Evolutionary conservation across 2,329 filamentous ascomycete genomes (phyloP), one percentile per base, ranked within the genome.

Genomic region (Xylariaceae sp.): DNA sequence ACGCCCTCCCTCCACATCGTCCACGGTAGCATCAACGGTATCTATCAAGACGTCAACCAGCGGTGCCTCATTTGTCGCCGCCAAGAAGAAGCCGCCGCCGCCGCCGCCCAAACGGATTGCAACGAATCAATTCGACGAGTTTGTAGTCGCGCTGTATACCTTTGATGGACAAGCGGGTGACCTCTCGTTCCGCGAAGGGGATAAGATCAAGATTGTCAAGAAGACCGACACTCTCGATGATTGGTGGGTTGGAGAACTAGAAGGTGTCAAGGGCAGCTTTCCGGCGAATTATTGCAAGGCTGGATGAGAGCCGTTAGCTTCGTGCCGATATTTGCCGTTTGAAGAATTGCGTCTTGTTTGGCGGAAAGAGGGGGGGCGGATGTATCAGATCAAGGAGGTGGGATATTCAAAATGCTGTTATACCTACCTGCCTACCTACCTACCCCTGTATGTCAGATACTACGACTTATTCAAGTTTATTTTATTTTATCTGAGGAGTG

Each of bases 241-340:
- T 71, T 95, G 90, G 90, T 95, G 90, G 90, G 83, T 90, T 62
- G 90, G 90, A 10, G 89, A 94, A 73, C 64, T 92, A 11, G 78
- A 78, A 47, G 90, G 90, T 0, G 72, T 78, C 30, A 82, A 80
- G 69, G 90, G 90, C 2, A 86, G 79, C 65, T 95, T 95, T 71
- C 90, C 90, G 0, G 90, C 90, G 5, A 95, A 95, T 73, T 95
- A 95, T 74, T 90, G 88, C 69, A 81, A 81, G 66, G 59, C 71
- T 5, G 65, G 64, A 23, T 76, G 66, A 65, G 15, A 42, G n/a
- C 6, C 10, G 7, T 37, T 9, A 11, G 30, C 51, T 18, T 13
- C n/a, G 23, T 30, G 23, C 4, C 23, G 23, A 30, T 5, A 5
- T 15, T 23, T 30, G 39, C 0, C n/a, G 13, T 51, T 49, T 35